phyloP scores from a whole-genome alignment of 202 grass and related monocot genomes.

The Setaria italica region DNA sequence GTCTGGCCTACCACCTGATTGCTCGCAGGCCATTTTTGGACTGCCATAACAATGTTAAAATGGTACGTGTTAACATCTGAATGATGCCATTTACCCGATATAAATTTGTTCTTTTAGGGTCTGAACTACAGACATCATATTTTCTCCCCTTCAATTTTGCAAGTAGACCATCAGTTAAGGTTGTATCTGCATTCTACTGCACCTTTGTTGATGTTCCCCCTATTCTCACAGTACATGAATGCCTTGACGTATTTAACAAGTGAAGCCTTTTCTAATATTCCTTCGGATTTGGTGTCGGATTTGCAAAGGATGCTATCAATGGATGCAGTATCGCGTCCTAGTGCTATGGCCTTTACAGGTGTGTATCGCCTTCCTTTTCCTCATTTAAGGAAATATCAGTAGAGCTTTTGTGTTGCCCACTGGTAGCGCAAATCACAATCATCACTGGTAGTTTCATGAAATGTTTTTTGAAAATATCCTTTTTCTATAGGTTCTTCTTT shows the following conservation, averaged over 20 bases:
- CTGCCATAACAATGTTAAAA: constrained; percentile 99
- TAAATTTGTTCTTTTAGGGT: constrained; percentile 1
- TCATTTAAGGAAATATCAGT: constrained; percentile 21
- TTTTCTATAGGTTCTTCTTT: constrained; percentile 81
- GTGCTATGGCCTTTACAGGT: constrained; percentile 93
- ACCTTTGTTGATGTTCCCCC: constrained; percentile 24
- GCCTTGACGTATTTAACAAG: constrained; percentile 87
- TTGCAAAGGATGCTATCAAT: constrained; percentile 94
- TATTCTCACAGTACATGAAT: constrained; percentile 86
- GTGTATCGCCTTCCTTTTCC: constrained; percentile 25
- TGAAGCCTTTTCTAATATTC: constrained; percentile 88
- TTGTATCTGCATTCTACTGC: background rate
- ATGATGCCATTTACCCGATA: constrained; percentile 20
- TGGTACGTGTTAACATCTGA: constrained; percentile 62
- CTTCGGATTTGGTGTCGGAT: constrained; percentile 74
- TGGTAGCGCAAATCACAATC: constrained; percentile 1
- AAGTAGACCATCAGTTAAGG: background rate
- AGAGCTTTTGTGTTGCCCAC: constrained; percentile 28
- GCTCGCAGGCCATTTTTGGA: constrained; percentile 85
- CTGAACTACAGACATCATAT: background rate
- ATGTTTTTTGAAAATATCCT: constrained; percentile 27
- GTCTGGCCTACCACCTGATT: constrained; percentile 91
- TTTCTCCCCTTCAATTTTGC: background rate
- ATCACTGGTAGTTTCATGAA: constrained; percentile 27
- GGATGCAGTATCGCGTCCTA: constrained; percentile 81